These are phyloP conservation scores for Astragalus glycyphyllos DNA, from an alignment of 306 rosid genomes.

Conservation along the genomic window DNA sequence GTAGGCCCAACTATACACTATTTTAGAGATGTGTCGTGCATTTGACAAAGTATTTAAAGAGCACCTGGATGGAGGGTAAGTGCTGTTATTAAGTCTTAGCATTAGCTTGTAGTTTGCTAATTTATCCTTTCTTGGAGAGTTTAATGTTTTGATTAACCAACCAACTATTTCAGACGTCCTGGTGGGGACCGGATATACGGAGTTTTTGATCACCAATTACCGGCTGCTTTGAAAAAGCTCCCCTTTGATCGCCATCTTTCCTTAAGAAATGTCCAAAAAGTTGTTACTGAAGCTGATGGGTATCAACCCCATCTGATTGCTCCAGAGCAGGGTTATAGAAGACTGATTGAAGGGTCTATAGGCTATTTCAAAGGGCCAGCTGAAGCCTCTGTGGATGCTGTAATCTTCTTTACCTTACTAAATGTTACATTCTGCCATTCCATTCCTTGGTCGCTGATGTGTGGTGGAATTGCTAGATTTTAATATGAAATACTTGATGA, in stretches of 20 bases:
- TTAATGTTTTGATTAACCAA: conserved; percentile 27
- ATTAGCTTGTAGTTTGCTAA: conserved; percentile 28
- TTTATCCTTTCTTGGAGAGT: conserved; percentile 19
- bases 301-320: conserved; percentile 99
- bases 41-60: conserved; percentile 97
- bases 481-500: conserved; percentile 13
- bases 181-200: conserved; percentile 99
- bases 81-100: conserved; percentile 34
- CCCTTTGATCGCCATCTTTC: conserved; percentile 97
- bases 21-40: conserved; percentile 97
- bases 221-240: conserved; percentile 94
- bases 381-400: conserved; percentile 99
- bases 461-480: conserved; percentile 10
- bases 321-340: conserved; percentile 98
- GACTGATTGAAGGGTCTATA: conserved; percentile 95
- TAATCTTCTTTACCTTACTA: conserved; percentile 51
- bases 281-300: conserved; percentile 98
- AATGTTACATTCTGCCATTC: conserved; percentile 23
- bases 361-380: conserved; percentile 98
- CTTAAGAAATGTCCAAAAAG: conserved; percentile 84
- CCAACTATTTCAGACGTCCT: conserved; percentile 73
- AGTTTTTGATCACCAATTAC: conserved; percentile 94
- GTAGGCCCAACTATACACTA: conserved; percentile 95
- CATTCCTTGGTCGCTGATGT: conserved; percentile 26
- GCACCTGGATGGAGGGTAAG: conserved; percentile 98